phyloP scores from a whole-genome alignment of 1,139 yeast genomes.

The Kurtzmaniella natalensis region DNA sequence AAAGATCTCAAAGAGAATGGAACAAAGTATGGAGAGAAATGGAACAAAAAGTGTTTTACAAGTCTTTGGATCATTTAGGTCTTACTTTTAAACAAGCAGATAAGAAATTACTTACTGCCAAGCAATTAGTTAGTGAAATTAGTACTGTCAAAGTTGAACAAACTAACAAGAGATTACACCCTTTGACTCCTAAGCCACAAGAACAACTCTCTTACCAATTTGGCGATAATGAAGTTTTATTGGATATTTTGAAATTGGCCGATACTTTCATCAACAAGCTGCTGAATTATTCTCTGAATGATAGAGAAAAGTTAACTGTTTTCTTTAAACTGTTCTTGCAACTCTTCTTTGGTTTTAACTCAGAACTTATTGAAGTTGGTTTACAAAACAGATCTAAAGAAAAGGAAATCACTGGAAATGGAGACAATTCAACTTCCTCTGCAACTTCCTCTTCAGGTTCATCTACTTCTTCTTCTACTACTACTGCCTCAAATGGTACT shows the following conservation, averaged over 20 bases:
- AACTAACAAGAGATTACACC: slow-evolving; percentile 68
- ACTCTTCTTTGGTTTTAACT: slow-evolving; percentile 58
- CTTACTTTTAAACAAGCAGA: slow-evolving; percentile 95
- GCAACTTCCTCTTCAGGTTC: slow-evolving; percentile 11
- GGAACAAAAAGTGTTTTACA: slow-evolving; percentile 91
- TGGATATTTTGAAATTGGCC: slow-evolving; percentile 69
- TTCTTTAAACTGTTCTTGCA: slow-evolving; percentile 69
- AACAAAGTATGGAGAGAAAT: slow-evolving; percentile 98
- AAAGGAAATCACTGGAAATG: slow-evolving; percentile 6
- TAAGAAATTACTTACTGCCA: slow-evolving; percentile 83
- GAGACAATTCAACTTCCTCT: too few relatives aligned
- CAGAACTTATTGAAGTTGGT: slow-evolving; percentile 26
- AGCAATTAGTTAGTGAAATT: slow-evolving; percentile 86
- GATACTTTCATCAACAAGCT: slow-evolving; percentile 66
- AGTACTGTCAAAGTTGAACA: slow-evolving; percentile 92
- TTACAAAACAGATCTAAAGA: slow-evolving; percentile 19
- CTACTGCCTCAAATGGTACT: slow-evolving; percentile 11
- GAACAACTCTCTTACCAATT: slow-evolving; percentile 72
- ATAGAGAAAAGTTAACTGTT: slow-evolving; percentile 71
- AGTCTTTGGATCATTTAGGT: slow-evolving; percentile 92
- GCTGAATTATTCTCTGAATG: slow-evolving; percentile 74
- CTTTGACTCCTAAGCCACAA: slow-evolving; percentile 80
- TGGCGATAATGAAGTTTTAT: slow-evolving; percentile 61
- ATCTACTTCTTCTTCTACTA: slow-evolving; percentile 6
- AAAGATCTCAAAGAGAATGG: slow-evolving; percentile 98